Base-by-base conservation (phyloP, 805 yeast species). In the Myxozyma udenii region DNA sequence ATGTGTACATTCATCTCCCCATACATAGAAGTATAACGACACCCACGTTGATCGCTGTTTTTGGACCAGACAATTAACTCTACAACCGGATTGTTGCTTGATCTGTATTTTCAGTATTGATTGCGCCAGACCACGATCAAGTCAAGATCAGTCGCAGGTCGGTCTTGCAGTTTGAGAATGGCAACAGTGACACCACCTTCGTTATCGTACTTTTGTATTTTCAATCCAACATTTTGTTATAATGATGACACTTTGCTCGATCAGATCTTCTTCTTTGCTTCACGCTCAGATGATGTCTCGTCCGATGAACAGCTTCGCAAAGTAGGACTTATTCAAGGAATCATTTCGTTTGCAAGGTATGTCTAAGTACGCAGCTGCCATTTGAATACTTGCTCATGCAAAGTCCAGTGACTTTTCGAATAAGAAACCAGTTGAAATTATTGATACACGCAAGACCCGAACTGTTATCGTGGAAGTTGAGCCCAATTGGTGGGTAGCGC, bases 311-410 rank as follows among this genome's bases (percentile, higher is more conserved):
- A 51, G 39, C 37, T 53, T 5, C 51, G 60, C 19, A 51, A 49
- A 28, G 60, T 55, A 30, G 60, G 60, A 1, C 41, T 55, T 16
- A 55, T 55, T 25, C 60, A 55, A 46, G 60, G 60, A 16, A 48
- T 55, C 6, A 41, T 55, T 19, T 55, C 60, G 2, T 55, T 55
- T 43, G 60, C 60, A 5, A 55, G 60, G 60, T 55, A 37, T 22
- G 39, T 25, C 28, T 40, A 5, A 14, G 26, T 30, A 4, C 25
- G 14, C 41, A n/a, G n/a, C 16, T 38, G 35, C 16, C 14, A 7
- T 9, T 41, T 41, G 35, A 26, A 5, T 23, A 12, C 12, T 28
- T 25, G 24, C 5, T 23, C 19, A 25, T 14, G 9, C 18, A n/a
- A n/a, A n/a, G 11, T 16, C 3, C 19, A 55, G 60, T 30, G 60